These are phyloP conservation scores for Triadica sebifera DNA, from an alignment of 345 rosid genomes.

Conservation along the genomic window DNA sequence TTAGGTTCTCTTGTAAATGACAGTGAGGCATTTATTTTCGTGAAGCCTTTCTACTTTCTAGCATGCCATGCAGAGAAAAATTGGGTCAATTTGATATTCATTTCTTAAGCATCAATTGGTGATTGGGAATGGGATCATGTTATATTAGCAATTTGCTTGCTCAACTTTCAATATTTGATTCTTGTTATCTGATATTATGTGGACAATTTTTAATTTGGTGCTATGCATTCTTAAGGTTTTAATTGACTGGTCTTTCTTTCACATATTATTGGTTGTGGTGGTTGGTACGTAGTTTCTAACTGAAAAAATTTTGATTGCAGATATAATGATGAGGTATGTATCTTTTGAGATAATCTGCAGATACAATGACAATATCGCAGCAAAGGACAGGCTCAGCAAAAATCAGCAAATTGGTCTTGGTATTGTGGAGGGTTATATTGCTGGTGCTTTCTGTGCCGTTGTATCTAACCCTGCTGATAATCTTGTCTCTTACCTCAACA, in stretches of 20 bases:
- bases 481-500: conserved; percentile 95
- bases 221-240: too few relatives aligned
- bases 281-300: neutral
- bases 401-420: conserved; percentile 80
- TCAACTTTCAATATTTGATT: too few relatives aligned
- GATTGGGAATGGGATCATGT: too few relatives aligned
- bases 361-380: conserved; percentile 69
- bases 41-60: too few relatives aligned
- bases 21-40: too few relatives aligned
- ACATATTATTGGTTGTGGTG: neutral
- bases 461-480: conserved; percentile 97
- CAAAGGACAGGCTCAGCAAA: conserved; percentile 86
- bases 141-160: too few relatives aligned
- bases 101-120: too few relatives aligned
- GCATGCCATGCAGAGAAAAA: too few relatives aligned
- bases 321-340: conserved; percentile 99
- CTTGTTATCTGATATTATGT: too few relatives aligned
- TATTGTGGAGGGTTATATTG: conserved; percentile 91
- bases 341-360: conserved; percentile 83
- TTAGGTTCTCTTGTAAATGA: too few relatives aligned
- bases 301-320: conserved; percentile 34
- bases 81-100: too few relatives aligned
- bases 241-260: neutral
- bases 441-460: conserved; percentile 84
- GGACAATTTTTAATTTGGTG: too few relatives aligned